A percentile compares a stretch with the other conserved stretches of the same genome.
phyloP scores from a whole-genome alignment of 176 grass and related monocot genomes.

The Triticum urartu region DNA sequence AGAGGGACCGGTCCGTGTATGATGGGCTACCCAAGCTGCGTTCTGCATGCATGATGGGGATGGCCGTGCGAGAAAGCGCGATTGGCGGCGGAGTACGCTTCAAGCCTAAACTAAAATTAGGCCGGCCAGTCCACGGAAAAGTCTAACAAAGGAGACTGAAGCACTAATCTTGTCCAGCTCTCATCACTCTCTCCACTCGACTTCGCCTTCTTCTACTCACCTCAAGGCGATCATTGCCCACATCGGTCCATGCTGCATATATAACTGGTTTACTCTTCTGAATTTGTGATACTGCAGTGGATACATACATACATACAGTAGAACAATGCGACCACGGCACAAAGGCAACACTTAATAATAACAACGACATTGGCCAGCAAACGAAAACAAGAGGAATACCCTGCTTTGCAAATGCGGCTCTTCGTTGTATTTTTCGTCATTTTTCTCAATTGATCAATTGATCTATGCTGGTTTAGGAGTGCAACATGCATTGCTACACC shows the following conservation, averaged over 20 bases:
- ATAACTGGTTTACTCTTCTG: neutral
- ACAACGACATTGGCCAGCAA: too few species aligned
- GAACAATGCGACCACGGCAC: too few species aligned
- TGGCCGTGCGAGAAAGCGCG: neutral
- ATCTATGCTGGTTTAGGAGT: conserved; percentile 22
- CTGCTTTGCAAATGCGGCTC: too few species aligned
- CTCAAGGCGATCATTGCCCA: neutral
- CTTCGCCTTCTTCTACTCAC: neutral
- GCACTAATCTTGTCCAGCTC: neutral
- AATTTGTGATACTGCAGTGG: neutral
- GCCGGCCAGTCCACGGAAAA: neutral
- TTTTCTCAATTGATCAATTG: neutral
- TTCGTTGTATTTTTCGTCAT: too few species aligned
- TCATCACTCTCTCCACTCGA: neutral
- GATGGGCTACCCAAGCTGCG: neutral
- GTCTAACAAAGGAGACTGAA: neutral
- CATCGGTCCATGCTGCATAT: neutral
- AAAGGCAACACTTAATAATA: too few species aligned
- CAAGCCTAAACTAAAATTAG: neutral
- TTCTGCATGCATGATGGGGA: neutral
- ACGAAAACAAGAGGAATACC: too few species aligned
- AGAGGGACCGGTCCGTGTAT: neutral
- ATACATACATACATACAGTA: too few species aligned
- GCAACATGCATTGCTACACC: neutral
- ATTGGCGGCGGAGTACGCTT: neutral